These are phyloP conservation scores for Pseudogymnoascus sp. DNA, from an alignment of 2,329 filamentous ascomycete genomes.

Conservation along the genomic window DNA sequence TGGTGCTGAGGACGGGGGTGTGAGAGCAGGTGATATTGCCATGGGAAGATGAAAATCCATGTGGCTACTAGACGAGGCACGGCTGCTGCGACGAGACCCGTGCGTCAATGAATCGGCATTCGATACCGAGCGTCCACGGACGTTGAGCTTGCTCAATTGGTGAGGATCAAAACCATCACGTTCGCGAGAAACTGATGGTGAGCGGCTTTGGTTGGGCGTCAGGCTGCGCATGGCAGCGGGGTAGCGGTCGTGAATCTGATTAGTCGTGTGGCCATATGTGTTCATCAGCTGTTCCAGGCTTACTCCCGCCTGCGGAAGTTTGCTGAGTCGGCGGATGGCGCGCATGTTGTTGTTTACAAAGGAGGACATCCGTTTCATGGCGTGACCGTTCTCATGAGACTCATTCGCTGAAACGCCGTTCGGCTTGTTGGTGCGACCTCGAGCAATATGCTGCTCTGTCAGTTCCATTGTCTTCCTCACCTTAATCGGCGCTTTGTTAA, in stretches of 20 bases:
- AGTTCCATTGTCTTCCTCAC: constrained; percentile 25
- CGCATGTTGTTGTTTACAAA: constrained; percentile 38
- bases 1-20: neutral
- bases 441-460: constrained; percentile 35
- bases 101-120: neutral
- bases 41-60: neutral
- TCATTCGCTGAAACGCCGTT: constrained; percentile 33
- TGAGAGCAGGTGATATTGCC: constrained; percentile 8
- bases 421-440: constrained; percentile 24
- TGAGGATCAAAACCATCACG: constrained; percentile 1
- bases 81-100: neutral
- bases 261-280: constrained; percentile 11
- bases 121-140: constrained; percentile 5
- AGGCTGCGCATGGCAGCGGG: neutral
- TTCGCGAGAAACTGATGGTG: neutral
- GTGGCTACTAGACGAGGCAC: constrained; percentile 1
- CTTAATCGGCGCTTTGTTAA: constrained; percentile 21
- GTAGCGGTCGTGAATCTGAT: neutral
- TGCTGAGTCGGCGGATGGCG: constrained; percentile 35
- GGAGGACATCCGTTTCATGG: constrained; percentile 36
- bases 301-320: constrained; percentile 25
- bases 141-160: constrained; percentile 9
- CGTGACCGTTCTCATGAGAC: constrained; percentile 34
- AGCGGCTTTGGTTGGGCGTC: neutral
- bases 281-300: constrained; percentile 17